Evolutionary conservation across 73 alveolate genomes (phyloP), one percentile per base, ranked within the genome.

Genomic region (Paramecium sexaurelia): DNA sequence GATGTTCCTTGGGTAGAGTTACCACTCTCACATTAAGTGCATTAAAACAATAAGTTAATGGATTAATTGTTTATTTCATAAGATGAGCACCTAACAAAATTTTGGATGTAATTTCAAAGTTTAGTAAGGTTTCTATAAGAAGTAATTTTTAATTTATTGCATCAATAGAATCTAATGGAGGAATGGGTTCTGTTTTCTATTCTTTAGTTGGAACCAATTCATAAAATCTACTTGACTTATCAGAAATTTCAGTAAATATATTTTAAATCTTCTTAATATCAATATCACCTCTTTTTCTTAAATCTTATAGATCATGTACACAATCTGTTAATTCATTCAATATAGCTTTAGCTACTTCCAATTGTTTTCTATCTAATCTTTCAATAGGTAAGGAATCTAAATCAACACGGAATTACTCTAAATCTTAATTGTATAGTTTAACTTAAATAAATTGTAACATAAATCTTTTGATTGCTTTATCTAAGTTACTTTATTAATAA

Each of bases 61-160:
- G 99, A 94, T 98, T 95, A 55, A 93, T 92, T 32, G 87, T 87
- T 24, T 85, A 19, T 78, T 91, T 55, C 55, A 92, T 93, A 55
- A 75, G 56, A 35, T 89, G 94, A 7, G 99, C 99, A 29, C 97
- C 99, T 10, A 98, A 93, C 11, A 98, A 93, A 41, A 98, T 95
- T 84, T 95, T 98, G 5, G 96, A 93, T 8, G 99, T 98, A 55
- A 41, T 95, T 92, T 98, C 99, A 41, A 98, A 92, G 85, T 97
- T 93, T 7, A 95, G 86, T 41, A 98, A 94, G 47, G 92, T 84
- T 37, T 95, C 99, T 22, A 98, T 75, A 51, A 92, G 86, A 36
- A 94, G 95, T 39, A 89, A 83, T 91, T 96, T 95, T 13, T 35
- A 17, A 67, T 87, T 91, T 5, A 95, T 92, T 37, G 69, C 85